Evolutionary conservation across 2,329 filamentous ascomycete species (phyloP), one percentile per base, ranked within the genome.

Genomic region (Dactylellina sp.): DNA sequence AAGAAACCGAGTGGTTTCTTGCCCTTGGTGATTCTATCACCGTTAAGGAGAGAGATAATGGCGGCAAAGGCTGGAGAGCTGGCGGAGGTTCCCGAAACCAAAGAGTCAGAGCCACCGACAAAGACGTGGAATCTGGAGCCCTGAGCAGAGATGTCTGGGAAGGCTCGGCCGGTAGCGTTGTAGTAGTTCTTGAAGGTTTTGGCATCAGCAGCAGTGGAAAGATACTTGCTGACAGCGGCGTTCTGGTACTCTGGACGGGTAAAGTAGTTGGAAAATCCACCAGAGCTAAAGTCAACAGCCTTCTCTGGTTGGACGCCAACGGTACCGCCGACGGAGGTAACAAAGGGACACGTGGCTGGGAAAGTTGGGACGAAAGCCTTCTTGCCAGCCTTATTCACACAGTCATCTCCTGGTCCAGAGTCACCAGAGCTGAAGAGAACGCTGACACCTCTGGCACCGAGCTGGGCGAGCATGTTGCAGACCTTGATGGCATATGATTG

Each of bases 291-390:
- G 42, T 82, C 83, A 18, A 84, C 83, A 2, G 82, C 82, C 14
- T 82, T 81, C 77, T 86, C 84, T 16, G 84, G 84, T 61, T 82
- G 79, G 44, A 84, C 82, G 75, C 82, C 80, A 75, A 81, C 81
- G 0, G 87, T 88, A 0, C 86, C 89, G 5, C 89, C 89, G 0
- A 91, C 86, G 1, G 85, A 82, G 0, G 89, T 91, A 6, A 91
- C 85, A 79, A 86, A 91, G 0, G 89, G 89, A 77, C 89, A 92
- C 0, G 85, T 85, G 0, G 85, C 86, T 0, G 89, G 89, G 80
- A 91, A 92, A 3, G 84, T 85, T 0, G 88, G 84, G 28, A 87
- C 82, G 78, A 89, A 87, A 20, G 50, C 22, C 18, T 84, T 82
- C 46, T 81, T 83, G 20, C 87, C 88, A 65, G 89, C 87, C 78